phyloP scores from a whole-genome alignment of 768 basidiomycete genomes.

The Glaciozyma antarctica region DNA sequence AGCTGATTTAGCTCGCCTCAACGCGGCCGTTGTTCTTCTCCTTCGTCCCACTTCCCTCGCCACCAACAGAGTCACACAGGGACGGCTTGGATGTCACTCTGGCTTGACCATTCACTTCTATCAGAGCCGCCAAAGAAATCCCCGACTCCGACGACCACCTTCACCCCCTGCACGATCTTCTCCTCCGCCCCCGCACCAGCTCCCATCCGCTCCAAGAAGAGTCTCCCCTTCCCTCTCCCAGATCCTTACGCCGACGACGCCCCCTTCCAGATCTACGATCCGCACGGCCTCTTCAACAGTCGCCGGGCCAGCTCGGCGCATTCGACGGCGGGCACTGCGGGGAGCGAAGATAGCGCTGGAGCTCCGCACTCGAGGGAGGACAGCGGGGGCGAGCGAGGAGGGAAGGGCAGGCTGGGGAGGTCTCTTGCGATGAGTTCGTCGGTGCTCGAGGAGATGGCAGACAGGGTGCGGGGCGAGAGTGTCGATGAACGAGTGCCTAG shows the following conservation, averaged over 20 bases:
- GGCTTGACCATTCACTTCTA: neutral
- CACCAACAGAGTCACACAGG: too few species aligned
- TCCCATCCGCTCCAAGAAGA: neutral
- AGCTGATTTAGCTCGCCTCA: neutral
- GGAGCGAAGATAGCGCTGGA: neutral
- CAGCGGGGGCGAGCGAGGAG: neutral
- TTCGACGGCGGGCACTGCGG: neutral
- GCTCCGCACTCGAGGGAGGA: neutral
- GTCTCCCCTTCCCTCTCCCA: conserved; percentile 1
- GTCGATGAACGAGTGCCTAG: neutral
- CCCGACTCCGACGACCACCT: neutral
- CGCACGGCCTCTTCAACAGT: neutral
- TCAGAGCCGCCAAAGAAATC: neutral
- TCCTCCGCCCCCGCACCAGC: neutral
- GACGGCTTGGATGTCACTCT: neutral
- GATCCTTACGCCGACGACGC: conserved; percentile 7
- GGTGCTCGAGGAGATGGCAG: neutral
- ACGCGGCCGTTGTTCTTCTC: neutral
- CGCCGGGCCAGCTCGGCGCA: neutral
- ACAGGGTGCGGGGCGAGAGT: neutral
- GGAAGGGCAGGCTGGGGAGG: too few species aligned
- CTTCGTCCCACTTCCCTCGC: too few species aligned
- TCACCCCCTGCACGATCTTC: neutral
- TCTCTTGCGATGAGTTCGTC: neutral
- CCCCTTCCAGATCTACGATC: neutral